Conservation (phyloP, 805 yeast genomes). For the Priceomyces castillae region DNA sequence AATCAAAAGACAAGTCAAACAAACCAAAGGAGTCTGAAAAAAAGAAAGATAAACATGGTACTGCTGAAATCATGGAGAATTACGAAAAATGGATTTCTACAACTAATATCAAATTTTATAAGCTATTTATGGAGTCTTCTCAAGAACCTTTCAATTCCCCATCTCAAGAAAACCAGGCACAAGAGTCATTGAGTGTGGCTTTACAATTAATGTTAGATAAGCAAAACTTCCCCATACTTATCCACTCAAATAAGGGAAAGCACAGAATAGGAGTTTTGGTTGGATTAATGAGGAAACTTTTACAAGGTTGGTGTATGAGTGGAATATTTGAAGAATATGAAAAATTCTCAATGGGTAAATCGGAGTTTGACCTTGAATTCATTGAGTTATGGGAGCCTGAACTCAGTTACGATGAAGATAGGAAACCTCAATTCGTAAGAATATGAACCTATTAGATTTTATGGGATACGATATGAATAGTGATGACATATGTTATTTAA, state of each 20-base stretch:
- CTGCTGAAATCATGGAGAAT: constrained; percentile 50
- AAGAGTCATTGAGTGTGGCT: constrained; percentile 51
- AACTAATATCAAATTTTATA: constrained; percentile 53
- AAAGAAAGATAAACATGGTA: constrained; percentile 44
- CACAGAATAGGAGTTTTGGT: constrained; percentile 92
- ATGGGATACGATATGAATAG: no score
- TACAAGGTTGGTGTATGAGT: constrained; percentile 92
- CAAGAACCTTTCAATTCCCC: constrained; percentile 72
- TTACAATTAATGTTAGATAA: constrained; percentile 55
- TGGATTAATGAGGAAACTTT: constrained; percentile 80
- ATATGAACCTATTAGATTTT: constrained; percentile 12
- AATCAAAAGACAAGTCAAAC: constrained; percentile 9
- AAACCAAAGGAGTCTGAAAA: constrained; percentile 10
- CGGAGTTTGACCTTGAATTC: constrained; percentile 86
- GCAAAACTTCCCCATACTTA: constrained; percentile 79
- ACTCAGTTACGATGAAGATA: constrained; percentile 44
- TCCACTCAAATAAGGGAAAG: constrained; percentile 97
- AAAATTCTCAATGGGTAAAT: constrained; percentile 89
- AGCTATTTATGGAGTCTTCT: constrained; percentile 66
- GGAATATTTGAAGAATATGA: constrained; percentile 94
- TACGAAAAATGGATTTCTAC: constrained; percentile 66
- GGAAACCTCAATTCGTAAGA: constrained; percentile 65
- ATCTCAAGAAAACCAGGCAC: constrained; percentile 34
- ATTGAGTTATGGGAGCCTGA: constrained; percentile 78
- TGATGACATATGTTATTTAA: no score